Conservation (phyloP, 176 grass and related monocot species). For the Rhynchospora breviuscula region DNA sequence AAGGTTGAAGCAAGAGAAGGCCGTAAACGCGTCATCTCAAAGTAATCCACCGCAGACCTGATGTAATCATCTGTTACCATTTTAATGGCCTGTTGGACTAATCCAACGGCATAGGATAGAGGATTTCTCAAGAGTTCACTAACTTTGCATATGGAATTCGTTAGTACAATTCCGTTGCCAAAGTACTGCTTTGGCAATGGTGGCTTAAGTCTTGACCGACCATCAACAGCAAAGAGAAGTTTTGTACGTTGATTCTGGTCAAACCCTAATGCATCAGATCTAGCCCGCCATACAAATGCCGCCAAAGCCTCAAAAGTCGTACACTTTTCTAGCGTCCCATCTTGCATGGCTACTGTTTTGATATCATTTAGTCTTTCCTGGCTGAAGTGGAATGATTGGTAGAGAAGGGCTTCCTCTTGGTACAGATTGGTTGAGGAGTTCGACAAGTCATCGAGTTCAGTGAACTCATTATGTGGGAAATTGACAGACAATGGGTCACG, state of each 20-base stretch:
- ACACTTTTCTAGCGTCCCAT: slow-evolving; percentile 26
- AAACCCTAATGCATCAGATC: slow-evolving; percentile 44
- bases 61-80: slow-evolving; percentile 51
- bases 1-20: slow-evolving; percentile 65
- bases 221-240: slow-evolving; percentile 74
- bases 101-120: slow-evolving; percentile 20
- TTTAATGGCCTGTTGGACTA: slow-evolving; percentile 43
- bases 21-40: slow-evolving; percentile 50
- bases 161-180: slow-evolving; percentile 69
- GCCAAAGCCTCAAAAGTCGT: slow-evolving; percentile 60
- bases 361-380: slow-evolving; percentile 32
- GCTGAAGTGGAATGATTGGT: slow-evolving; percentile 61
- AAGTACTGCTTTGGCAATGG: slow-evolving; percentile 58
- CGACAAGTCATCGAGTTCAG: slow-evolving; percentile 32
- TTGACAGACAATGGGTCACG: slow-evolving; percentile 40
- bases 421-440: background rate
- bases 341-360: slow-evolving; percentile 32
- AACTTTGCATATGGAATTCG: slow-evolving; percentile 42
- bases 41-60: slow-evolving; percentile 68
- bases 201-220: slow-evolving; percentile 42
- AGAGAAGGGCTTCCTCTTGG: slow-evolving; percentile 30
- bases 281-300: slow-evolving; percentile 56
- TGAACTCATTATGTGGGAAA: slow-evolving; percentile 62
- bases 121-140: slow-evolving; percentile 37
- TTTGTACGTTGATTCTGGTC: slow-evolving; percentile 30